phyloP scores from a whole-genome alignment of 2,329 filamentous ascomycete genomes.

The Paradendryphiella salina region DNA sequence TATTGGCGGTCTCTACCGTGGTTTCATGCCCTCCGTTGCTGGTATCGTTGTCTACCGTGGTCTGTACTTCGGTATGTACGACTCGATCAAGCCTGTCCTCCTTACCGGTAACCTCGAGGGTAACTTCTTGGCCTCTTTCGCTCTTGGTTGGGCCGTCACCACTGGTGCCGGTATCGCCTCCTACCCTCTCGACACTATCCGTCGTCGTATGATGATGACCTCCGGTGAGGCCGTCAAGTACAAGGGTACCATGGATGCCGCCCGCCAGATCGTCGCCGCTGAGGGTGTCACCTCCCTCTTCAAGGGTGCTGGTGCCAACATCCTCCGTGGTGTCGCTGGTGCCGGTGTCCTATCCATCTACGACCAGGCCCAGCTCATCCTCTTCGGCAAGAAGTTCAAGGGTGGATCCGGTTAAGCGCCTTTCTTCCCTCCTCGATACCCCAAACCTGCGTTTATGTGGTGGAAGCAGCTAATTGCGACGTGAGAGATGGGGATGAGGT shows the following conservation, averaged over 20 bases:
- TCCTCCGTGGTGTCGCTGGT: constrained; percentile 99
- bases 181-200: constrained; percentile 99
- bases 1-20: constrained; percentile 99
- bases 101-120: constrained; percentile 88
- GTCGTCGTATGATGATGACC: constrained; percentile 99
- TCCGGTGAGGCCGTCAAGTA: constrained; percentile 98
- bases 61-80: constrained; percentile 99
- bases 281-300: constrained; percentile 99
- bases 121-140: constrained; percentile 99
- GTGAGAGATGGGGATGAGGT: constrained; percentile 33
- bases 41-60: constrained; percentile 99
- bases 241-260: constrained; percentile 93
- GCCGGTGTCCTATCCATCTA: constrained; percentile 99
- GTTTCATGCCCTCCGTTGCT: constrained; percentile 98
- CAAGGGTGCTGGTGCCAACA: constrained; percentile 99
- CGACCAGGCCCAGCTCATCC: constrained; percentile 97
- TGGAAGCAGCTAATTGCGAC: constrained; percentile 42
- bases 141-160: constrained; percentile 98
- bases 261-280: constrained; percentile 89
- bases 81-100: constrained; percentile 99
- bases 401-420: constrained; percentile 52
- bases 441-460: constrained; percentile 43
- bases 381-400: constrained; percentile 99
- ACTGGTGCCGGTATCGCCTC: constrained; percentile 99
- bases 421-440: constrained; percentile 41